Conservation (phyloP, 139 green algal species). For the Ulvella scutata region DNA sequence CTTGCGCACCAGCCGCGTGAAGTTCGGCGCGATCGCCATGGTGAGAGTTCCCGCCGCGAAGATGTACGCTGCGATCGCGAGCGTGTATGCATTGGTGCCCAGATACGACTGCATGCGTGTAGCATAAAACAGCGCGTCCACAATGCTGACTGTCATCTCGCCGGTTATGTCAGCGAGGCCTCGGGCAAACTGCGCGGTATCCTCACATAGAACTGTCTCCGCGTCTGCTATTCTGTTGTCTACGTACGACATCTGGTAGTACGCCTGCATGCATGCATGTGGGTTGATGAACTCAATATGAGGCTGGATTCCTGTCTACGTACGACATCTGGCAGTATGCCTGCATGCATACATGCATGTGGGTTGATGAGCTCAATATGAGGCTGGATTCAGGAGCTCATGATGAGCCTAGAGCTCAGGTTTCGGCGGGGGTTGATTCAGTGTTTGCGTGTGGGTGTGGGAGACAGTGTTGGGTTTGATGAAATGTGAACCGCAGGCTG, state of each 20-base stretch:
- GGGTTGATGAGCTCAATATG: too few species aligned
- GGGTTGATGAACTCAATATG: too few species aligned
- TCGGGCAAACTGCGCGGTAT: constrained; percentile 15
- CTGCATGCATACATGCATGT: not conserved
- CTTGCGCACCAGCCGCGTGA: constrained; percentile 11
- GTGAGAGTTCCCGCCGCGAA: constrained; percentile 6
- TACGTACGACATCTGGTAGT: constrained; percentile 4
- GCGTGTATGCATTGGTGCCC: constrained; percentile 13
- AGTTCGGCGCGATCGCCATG: constrained; percentile 4
- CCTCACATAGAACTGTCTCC: constrained; percentile 21
- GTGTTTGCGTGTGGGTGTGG: too few species aligned
- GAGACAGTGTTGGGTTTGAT: too few species aligned
- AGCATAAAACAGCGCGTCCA: constrained; percentile 22
- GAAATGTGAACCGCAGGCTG: too few species aligned
- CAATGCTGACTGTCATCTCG: constrained; percentile 7
- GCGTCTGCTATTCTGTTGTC: constrained; percentile 1
- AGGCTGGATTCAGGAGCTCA: too few species aligned
- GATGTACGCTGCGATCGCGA: constrained; percentile 18
- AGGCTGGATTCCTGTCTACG: not conserved
- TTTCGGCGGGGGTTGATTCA: too few species aligned
- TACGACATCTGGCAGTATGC: constrained; percentile 3
- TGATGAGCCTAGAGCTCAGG: too few species aligned
- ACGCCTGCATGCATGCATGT: not conserved
- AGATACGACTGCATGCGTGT: constrained; percentile 13
- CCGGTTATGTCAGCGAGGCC: constrained; percentile 11